Evolutionary conservation across 352 stramenopile genomes (phyloP), one percentile per base, ranked within the genome.

Genomic region (Phytophthora syringae): DNA sequence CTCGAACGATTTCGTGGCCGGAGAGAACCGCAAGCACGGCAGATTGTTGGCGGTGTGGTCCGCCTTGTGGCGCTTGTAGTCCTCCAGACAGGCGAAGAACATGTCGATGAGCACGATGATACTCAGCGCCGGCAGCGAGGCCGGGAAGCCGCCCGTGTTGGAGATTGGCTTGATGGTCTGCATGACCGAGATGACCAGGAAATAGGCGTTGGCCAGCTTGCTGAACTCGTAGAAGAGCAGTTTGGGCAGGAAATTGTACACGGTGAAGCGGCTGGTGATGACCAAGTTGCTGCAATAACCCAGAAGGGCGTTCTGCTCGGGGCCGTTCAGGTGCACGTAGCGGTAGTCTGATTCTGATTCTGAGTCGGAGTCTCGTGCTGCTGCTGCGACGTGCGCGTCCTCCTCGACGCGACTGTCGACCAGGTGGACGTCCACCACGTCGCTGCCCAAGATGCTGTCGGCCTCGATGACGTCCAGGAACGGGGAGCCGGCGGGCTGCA

Each of bases 201-300:
- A 98, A 66, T 98, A 98, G 47, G 93, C 88, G 68, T 98, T 98
- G 40, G 94, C 94, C 44, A 98, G 76, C 62, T 97, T 97, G 44
- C 74, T 88, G 70, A 95, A 95, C 64, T 95, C 88, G 72, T 94
- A 96, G 47, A 94, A 96, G 20, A 98, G 78, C 52, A 98, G 73
- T 52, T 95, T 97, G 11, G 92, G 92, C 22, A 98, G 27, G 55
- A 98, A 98, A 59, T 94, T 97, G 70, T 93, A 97, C 28, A 88
- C 34, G 25, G 91, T 96, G 70, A 97, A 98, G 56, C 93, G 91
- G 45, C 89, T 96, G 25, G 93, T 98, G 40, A 94, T 89, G 22
- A 98, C 86, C 40, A 76, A 57, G 69, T 97, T 97, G 60, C 51
- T 70, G 60, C 79, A 89, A 62, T 93, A 97, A 25, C 55, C 64